Base-by-base conservation (phyloP, 257 asterid species). In the Solanum peruvianum region DNA sequence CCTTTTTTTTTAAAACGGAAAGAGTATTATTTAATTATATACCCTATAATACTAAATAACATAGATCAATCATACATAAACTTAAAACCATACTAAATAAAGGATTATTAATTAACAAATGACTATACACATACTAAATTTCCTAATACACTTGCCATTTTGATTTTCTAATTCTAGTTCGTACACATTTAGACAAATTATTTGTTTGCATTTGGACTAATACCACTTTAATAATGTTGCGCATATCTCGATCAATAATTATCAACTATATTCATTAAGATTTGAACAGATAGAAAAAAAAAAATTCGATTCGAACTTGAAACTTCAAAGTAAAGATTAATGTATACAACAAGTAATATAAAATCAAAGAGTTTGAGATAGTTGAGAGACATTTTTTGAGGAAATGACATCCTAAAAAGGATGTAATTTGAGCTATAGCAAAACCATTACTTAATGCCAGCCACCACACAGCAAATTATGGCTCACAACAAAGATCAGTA, bases 1-100 rank as follows among this genome's bases (percentile, higher is more conserved):
- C 1, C 35, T 0, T 33, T 33, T 33, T 33, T 33, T 33, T 33
- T 0, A 3, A 33, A 4, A 33, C 1, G 1, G 4, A 33, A 33
- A 4, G 4, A 33, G 35, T 33, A 56, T 56, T 56, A 9, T 2
- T 56, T 56, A 56, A 1, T 20, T 56, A 56, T 9, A 56, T n/a
- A 56, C 64, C 5, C 1, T 20, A 56, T 52, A 52, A 52, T 18
- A 2, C 2, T 52, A 4, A 52, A 52, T 18, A 52, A 52, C n/a
- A 7, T 52, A 10, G 62, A 52, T 52, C 7, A 52, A 52, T 52
- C 7, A 52, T 16, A 9, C 62, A 52, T 52, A 52, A 16, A 6
- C 23, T 52, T 3, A 16, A 52, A 52, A 52, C 62, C 62, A 16
- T 52, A 52, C 62, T 2, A 52, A 52, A 16, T 52, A 52, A 0